These are phyloP conservation scores for Pleurotus ostreatus DNA, from an alignment of 768 basidiomycete species.

Conservation along the genomic window DNA sequence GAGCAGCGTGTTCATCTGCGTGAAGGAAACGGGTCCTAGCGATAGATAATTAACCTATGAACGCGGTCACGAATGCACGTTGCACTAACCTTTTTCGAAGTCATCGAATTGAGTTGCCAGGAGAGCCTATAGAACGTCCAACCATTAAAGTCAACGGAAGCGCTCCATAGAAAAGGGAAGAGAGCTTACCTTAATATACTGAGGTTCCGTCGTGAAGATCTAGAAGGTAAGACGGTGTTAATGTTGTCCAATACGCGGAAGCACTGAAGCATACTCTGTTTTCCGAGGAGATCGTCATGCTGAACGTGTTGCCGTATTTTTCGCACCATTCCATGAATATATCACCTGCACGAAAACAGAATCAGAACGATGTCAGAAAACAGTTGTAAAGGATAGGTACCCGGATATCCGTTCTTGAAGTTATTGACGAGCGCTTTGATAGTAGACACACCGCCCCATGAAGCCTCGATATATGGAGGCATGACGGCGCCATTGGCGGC, in stretches of 20 bases:
- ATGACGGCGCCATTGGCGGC: slow-evolving; percentile 27
- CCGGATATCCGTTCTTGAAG: slow-evolving; percentile 27
- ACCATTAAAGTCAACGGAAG: no score
- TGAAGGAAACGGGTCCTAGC: slow-evolving; percentile 20
- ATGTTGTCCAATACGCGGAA: neutral
- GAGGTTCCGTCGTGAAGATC: slow-evolving; percentile 42
- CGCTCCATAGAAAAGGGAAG: no score
- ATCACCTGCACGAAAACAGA: slow-evolving; percentile 20
- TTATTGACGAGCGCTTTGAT: slow-evolving; percentile 17
- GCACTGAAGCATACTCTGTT: slow-evolving; percentile 21
- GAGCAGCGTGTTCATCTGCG: slow-evolving; percentile 32
- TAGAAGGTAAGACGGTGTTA: slow-evolving; percentile 11
- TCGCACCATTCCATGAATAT: slow-evolving; percentile 17
- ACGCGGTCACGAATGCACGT: neutral
- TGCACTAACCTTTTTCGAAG: slow-evolving; percentile 37
- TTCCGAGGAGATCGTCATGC: slow-evolving; percentile 24
- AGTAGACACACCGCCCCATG: slow-evolving; percentile 19
- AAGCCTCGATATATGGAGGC: slow-evolving; percentile 26
- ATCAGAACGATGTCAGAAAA: neutral
- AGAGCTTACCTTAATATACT: slow-evolving; percentile 37
- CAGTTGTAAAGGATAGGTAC: slow-evolving; percentile 16
- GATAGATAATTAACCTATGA: neutral
- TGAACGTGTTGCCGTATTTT: slow-evolving; percentile 20
- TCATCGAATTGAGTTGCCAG: slow-evolving; percentile 44
- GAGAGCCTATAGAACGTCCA: slow-evolving; percentile 23